phyloP scores from a whole-genome alignment of 805 yeast species.

The Danielia oregonensis region DNA sequence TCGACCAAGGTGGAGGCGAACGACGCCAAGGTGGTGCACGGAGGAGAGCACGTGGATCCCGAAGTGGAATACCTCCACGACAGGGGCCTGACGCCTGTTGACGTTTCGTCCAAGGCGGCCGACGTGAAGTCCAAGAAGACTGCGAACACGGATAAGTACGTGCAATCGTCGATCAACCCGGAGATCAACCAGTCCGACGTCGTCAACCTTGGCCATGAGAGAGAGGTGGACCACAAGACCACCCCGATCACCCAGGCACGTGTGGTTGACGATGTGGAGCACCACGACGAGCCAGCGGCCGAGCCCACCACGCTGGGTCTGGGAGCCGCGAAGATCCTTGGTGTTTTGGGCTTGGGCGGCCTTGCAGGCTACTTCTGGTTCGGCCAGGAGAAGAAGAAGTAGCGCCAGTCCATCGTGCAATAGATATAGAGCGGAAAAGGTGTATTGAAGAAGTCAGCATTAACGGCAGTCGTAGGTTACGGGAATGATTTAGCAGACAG shows the following conservation, averaged over 20 bases:
- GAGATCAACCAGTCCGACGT: constrained; percentile 35
- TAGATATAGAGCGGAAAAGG: no score
- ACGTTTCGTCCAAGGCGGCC: constrained; percentile 18
- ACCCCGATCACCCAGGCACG: constrained; percentile 28
- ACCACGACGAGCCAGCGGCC: constrained; percentile 19
- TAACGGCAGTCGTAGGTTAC: no score
- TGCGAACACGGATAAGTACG: constrained; percentile 37
- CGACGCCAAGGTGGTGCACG: constrained; percentile 37
- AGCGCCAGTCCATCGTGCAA: not conserved
- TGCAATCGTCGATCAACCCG: constrained; percentile 40
- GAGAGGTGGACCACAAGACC: constrained; percentile 33
- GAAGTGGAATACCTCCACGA: constrained; percentile 40
- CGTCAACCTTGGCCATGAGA: constrained; percentile 30
- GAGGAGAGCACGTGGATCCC: constrained; percentile 36
- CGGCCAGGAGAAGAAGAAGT: constrained; percentile 5
- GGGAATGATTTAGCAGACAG: no score
- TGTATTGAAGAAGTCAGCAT: no score
- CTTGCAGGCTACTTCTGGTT: constrained; percentile 15
- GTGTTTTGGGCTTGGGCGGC: constrained; percentile 17
- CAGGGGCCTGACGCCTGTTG: constrained; percentile 35
- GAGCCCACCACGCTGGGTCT: constrained; percentile 1
- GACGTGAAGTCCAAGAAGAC: constrained; percentile 20
- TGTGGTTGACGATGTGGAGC: constrained; percentile 37
- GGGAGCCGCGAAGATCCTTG: constrained; percentile 7
- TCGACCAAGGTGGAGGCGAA: constrained; percentile 44